Evolutionary conservation across 805 yeast genomes (phyloP).

Genomic region (Yueomyces sinensis): DNA sequence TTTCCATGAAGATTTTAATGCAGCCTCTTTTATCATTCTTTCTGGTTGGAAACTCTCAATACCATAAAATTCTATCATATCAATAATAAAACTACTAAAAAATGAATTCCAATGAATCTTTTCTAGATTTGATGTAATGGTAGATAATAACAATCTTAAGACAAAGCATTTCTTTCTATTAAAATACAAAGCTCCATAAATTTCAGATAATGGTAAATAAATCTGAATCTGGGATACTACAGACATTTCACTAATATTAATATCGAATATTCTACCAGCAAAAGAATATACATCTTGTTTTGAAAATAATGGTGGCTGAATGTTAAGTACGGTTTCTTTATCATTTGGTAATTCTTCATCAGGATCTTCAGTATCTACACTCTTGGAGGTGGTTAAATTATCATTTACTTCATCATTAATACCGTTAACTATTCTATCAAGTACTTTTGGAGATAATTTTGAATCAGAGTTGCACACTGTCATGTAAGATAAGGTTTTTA

Average conservation of each 20-base stretch:
- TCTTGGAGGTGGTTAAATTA: neutral
- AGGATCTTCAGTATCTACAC: conserved; percentile 8
- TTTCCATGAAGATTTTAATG: conserved; percentile 36
- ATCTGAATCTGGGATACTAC: conserved; percentile 45
- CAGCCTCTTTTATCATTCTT: conserved; percentile 11
- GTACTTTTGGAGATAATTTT: conserved; percentile 29
- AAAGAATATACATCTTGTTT: conserved; percentile 34
- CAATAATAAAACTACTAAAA: conserved; percentile 33
- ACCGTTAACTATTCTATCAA: conserved; percentile 34
- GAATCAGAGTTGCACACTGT: conserved; percentile 37
- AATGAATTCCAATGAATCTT: conserved; percentile 16
- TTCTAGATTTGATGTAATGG: conserved; percentile 31
- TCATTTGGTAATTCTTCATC: neutral
- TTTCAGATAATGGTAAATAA: conserved; percentile 49
- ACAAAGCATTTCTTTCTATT: conserved; percentile 58
- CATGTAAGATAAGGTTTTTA: conserved; percentile 53
- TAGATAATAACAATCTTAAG: conserved; percentile 47
- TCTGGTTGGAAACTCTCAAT: conserved; percentile 30
- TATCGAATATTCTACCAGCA: conserved; percentile 33
- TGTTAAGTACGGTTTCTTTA: neutral
- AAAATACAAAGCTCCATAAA: conserved; percentile 50
- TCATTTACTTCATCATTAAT: conserved; percentile 3
- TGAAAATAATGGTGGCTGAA: conserved; percentile 13
- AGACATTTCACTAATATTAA: conserved; percentile 33
- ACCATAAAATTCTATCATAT: conserved; percentile 41